These are phyloP conservation scores for Symbiodinium natans DNA, from an alignment of 73 alveolate species.

Conservation along the genomic window DNA sequence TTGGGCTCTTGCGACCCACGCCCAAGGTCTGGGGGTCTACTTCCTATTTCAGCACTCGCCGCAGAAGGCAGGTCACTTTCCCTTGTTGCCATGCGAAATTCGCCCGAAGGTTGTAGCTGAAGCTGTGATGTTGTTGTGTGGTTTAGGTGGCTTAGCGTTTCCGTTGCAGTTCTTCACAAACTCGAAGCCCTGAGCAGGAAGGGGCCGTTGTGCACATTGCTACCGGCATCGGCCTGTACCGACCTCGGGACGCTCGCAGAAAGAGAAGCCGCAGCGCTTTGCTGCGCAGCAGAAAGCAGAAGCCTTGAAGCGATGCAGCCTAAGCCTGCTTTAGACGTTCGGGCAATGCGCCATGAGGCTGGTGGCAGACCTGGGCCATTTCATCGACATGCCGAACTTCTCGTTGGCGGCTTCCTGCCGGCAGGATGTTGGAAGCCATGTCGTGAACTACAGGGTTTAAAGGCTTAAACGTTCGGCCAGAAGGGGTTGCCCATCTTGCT, in stretches of 20 bases:
- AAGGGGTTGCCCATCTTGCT: no score
- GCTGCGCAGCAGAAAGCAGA: not conserved
- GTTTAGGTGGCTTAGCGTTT: no score
- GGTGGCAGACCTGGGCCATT: constrained; percentile 54
- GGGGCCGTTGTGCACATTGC: constrained; percentile 72
- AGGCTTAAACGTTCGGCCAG: no score
- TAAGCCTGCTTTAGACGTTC: no score
- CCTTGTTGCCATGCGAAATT: not conserved
- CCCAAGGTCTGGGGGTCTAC: not conserved
- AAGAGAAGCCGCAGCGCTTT: not conserved
- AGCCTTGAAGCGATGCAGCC: not conserved
- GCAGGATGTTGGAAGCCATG: not conserved
- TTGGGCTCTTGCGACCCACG: no score
- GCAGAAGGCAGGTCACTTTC: not conserved
- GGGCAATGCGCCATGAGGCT: not conserved
- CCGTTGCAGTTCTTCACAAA: no score
- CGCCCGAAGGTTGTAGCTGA: no score
- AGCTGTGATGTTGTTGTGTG: no score
- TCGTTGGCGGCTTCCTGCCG: constrained; percentile 27
- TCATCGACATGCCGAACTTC: constrained; percentile 90
- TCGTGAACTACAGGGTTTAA: no score
- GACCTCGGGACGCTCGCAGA: not conserved
- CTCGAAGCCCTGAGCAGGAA: constrained; percentile 1
- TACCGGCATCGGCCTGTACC: constrained; percentile 51
- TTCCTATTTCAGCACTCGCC: not conserved